phyloP scores from a whole-genome alignment of 768 basidiomycete genomes.

The Suillus ampliporus region DNA sequence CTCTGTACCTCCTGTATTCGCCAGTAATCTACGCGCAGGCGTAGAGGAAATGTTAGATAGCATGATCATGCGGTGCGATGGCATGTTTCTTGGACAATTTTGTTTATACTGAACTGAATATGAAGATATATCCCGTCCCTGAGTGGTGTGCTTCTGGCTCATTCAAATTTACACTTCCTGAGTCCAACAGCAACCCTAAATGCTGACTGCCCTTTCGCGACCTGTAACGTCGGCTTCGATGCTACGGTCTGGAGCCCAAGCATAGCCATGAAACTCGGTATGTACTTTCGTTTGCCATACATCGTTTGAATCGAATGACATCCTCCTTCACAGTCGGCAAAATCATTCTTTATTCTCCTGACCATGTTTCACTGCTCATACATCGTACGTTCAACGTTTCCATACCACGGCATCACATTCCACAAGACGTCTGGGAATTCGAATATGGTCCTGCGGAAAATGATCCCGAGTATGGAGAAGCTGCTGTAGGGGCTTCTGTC shows the following conservation, averaged over 20 bases:
- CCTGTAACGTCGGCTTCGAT: slow-evolving; percentile 77
- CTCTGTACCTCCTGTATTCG: slow-evolving; percentile 83
- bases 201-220: slow-evolving; percentile 85
- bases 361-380: slow-evolving; percentile 88
- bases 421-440: slow-evolving; percentile 79
- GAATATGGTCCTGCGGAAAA: slow-evolving; percentile 85
- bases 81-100: not conserved
- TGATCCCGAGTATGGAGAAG: slow-evolving; percentile 70
- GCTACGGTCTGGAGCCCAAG: slow-evolving; percentile 89
- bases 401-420: slow-evolving; percentile 91
- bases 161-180: slow-evolving; percentile 77
- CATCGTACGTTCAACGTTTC: slow-evolving; percentile 95
- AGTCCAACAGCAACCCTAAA: slow-evolving; percentile 68
- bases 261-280: slow-evolving; percentile 81
- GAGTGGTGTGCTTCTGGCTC: slow-evolving; percentile 84
- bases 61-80: slow-evolving; percentile 88
- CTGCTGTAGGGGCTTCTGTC: slow-evolving; percentile 4
- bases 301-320: not conserved
- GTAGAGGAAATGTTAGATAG: slow-evolving; percentile 91
- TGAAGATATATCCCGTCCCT: slow-evolving; percentile 89
- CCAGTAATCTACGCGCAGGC: slow-evolving; percentile 71
- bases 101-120: slow-evolving; percentile 7
- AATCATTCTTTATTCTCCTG: slow-evolving; percentile 87
- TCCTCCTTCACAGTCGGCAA: slow-evolving; percentile 65
- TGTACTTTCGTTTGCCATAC: not conserved